Evolutionary conservation across 1,284 basidiomycete species (phyloP).

Genomic region (Tilletia indica): DNA sequence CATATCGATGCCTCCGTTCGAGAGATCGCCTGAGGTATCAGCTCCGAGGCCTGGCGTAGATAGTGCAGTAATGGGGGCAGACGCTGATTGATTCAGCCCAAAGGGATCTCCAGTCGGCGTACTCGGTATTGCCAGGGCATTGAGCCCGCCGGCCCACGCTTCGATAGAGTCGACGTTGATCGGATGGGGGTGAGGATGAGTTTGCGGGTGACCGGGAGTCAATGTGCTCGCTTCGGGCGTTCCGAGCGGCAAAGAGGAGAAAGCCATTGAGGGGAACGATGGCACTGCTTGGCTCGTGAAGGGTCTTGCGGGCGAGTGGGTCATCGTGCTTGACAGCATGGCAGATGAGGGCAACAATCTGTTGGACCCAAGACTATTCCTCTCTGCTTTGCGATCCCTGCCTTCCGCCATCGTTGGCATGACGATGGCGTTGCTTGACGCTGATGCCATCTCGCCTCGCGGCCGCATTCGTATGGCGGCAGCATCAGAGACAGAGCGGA

Average conservation of each 20-base stretch:
- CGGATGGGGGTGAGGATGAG: conserved; percentile 6
- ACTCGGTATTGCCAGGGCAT: neutral
- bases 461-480: conserved; percentile 24
- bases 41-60: conserved; percentile 2
- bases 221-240: conserved; percentile 3
- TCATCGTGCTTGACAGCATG: too few species aligned
- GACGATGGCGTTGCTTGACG: conserved; percentile 7
- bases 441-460: conserved; percentile 10
- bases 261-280: neutral
- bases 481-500: conserved; percentile 5
- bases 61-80: neutral
- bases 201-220: neutral
- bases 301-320: neutral
- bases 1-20: neutral
- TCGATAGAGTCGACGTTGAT: conserved; percentile 1
- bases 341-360: too few species aligned
- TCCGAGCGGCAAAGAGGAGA: neutral
- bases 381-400: neutral
- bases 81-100: neutral
- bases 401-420: neutral
- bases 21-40: neutral
- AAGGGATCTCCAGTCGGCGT: neutral
- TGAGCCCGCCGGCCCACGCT: conserved; percentile 9
- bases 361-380: neutral
- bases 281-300: neutral